These are phyloP conservation scores for Phytophthora citrophthora DNA, from an alignment of 352 stramenopile species.

Conservation along the genomic window DNA sequence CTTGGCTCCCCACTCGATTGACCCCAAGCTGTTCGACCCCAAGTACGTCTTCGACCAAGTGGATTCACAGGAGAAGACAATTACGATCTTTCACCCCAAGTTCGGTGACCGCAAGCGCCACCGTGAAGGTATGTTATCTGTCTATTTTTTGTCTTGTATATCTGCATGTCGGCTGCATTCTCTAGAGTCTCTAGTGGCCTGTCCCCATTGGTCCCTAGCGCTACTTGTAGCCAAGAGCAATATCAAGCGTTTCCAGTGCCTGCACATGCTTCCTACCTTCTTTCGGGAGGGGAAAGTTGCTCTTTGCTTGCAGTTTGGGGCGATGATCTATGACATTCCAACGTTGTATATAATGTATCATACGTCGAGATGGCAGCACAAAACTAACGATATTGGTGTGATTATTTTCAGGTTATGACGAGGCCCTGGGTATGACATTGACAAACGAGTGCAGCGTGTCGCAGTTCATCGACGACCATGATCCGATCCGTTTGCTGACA, in stretches of 20 bases:
- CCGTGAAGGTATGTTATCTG: constrained; percentile 82
- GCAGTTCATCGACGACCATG: constrained; percentile 88
- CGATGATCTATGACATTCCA: constrained; percentile 88
- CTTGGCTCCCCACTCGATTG: constrained; percentile 96
- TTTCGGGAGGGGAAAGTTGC: constrained; percentile 27
- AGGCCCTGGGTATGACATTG: constrained; percentile 83
- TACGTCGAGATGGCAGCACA: neutral
- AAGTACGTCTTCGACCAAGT: constrained; percentile 98
- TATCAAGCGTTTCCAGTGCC: constrained; percentile 79
- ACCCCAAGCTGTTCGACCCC: constrained; percentile 97
- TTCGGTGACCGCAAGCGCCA: constrained; percentile 95
- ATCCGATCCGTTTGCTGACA: constrained; percentile 96
- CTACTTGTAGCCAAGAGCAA: constrained; percentile 92
- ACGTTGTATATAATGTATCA: constrained; percentile 14
- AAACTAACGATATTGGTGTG: constrained; percentile 11
- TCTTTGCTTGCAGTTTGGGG: constrained; percentile 62
- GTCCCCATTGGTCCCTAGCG: constrained; percentile 79
- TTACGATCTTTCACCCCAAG: constrained; percentile 99
- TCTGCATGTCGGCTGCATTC: constrained; percentile 76
- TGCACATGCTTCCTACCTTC: constrained; percentile 45
- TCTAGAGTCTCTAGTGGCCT: constrained; percentile 91
- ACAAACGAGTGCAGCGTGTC: constrained; percentile 86
- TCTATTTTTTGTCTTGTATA: constrained; percentile 19
- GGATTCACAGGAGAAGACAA: constrained; percentile 83
- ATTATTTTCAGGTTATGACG: constrained; percentile 90